Evolutionary conservation across 352 stramenopile genomes (phyloP).

Genomic region (Halophytophthora batemanensis): DNA sequence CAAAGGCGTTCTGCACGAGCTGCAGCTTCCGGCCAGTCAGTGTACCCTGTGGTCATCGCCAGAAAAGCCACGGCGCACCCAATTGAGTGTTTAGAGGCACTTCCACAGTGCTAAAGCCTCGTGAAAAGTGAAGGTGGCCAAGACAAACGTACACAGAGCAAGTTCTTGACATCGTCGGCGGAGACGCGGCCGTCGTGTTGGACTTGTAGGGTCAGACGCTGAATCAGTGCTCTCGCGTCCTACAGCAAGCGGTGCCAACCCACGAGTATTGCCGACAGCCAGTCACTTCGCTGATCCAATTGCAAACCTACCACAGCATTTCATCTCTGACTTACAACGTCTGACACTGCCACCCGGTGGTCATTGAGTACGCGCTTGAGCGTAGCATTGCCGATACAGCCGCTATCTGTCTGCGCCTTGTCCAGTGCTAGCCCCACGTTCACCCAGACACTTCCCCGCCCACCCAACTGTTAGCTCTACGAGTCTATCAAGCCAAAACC

Average conservation of each 20-base stretch:
- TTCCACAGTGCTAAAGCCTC: background rate
- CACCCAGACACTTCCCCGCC: constrained; percentile 45
- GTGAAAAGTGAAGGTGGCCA: background rate
- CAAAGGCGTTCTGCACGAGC: constrained; percentile 68
- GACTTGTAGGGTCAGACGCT: constrained; percentile 27
- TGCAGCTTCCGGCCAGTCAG: constrained; percentile 48
- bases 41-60: constrained; percentile 25
- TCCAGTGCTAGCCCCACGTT: constrained; percentile 45
- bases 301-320: background rate
- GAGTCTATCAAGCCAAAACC: background rate
- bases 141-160: constrained; percentile 44
- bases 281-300: background rate
- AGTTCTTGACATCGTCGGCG: constrained; percentile 49
- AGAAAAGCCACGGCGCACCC: background rate
- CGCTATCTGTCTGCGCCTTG: constrained; percentile 35
- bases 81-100: background rate
- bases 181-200: constrained; percentile 43
- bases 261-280: background rate
- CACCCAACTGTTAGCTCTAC: background rate
- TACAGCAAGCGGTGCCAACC: constrained; percentile 11
- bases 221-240: constrained; percentile 54
- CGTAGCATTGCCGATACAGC: constrained; percentile 39
- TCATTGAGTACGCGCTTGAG: constrained; percentile 62
- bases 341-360: constrained; percentile 42
- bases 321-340: constrained; percentile 40